Evolutionary conservation across 768 basidiomycete genomes (phyloP), one percentile per base, ranked within the genome.

Genomic region (Naematelia encephala): DNA sequence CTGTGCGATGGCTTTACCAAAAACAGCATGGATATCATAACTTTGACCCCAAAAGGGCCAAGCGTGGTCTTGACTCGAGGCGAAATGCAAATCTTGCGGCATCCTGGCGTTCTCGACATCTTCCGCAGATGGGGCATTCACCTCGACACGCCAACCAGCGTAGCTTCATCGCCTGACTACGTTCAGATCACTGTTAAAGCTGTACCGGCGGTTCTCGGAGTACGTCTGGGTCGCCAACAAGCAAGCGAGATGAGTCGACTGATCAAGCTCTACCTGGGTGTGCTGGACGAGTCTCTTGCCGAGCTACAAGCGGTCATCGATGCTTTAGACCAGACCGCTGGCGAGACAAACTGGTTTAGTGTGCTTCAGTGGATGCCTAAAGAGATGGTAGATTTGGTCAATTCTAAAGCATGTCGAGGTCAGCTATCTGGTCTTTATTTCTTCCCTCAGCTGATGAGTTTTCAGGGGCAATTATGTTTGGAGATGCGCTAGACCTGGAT

Each of bases 321-420:
- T 2, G 25, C 22, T 22, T 19, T 12, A 10, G 46, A 64, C 46
- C 14, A 16, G 5, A 42, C 16, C n/a, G 8, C 34, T 39, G 34
- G 34, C 16, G 34, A 16, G 16, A 39, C 34, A 8, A 39, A 16
- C 34, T 39, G 34, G 34, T 8, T 8, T 16, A 34, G 21, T 12
- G 34, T 5, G 3, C 74, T 93, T 42, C 84, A 89, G 23, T 85
- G 84, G 82, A 92, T 89, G 74, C 96, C 96, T n/a, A 82, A 81
- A 51, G 85, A 83, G 54, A 80, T 98, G 52, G 76, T 92, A 13
- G 89, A 92, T 30, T 78, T 99, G 62, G 81, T 91, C 66, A 93
- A 97, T 76, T 96, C 92, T 10, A 93, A 91, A 78, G 96, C 96
- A 22, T 99, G 96, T 72, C 82, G 96, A 80, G 93, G 94, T 87